These are phyloP conservation scores for Colletotrichum cordylinicola DNA, from an alignment of 2,329 filamentous ascomycete species.

Conservation along the genomic window DNA sequence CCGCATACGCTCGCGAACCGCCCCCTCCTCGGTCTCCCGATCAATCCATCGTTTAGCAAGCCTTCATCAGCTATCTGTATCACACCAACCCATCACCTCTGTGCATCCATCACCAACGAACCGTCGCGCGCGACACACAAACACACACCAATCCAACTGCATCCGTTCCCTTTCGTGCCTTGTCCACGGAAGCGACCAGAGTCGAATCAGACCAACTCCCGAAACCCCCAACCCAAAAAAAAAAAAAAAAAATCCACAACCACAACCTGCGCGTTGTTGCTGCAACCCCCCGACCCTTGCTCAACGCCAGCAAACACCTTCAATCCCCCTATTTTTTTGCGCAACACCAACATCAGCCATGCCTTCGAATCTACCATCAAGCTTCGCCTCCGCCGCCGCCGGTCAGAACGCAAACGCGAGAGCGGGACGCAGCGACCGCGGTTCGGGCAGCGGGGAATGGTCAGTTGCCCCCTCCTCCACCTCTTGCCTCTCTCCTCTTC, in stretches of 20 bases:
- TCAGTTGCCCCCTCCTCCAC: conserved; percentile 48
- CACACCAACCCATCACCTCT: background rate
- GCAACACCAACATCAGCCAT: conserved; percentile 42
- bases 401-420: conserved; percentile 71
- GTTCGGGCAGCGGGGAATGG: conserved; percentile 72
- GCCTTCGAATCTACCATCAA: conserved; percentile 80
- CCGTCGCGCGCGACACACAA: conserved; percentile 13
- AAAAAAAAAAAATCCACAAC: background rate
- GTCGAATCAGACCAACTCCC: conserved; percentile 12
- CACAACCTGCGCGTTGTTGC: conserved; percentile 13
- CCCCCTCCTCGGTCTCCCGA: conserved; percentile 12
- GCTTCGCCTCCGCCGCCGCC: conserved; percentile 83
- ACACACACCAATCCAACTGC: background rate
- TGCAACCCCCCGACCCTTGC: background rate
- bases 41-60: conserved; percentile 26
- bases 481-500: background rate
- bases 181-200: conserved; percentile 9
- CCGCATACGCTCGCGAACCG: conserved; percentile 15
- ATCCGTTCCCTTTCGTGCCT: conserved; percentile 11
- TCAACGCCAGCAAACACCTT: background rate
- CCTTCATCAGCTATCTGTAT: conserved; percentile 21
- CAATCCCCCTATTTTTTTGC: background rate
- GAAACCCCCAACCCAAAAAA: background rate
- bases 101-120: conserved; percentile 13
- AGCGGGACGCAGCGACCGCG: conserved; percentile 64